These are phyloP conservation scores for Chloropicon primus DNA, from an alignment of 139 green algal species.

Conservation along the genomic window DNA sequence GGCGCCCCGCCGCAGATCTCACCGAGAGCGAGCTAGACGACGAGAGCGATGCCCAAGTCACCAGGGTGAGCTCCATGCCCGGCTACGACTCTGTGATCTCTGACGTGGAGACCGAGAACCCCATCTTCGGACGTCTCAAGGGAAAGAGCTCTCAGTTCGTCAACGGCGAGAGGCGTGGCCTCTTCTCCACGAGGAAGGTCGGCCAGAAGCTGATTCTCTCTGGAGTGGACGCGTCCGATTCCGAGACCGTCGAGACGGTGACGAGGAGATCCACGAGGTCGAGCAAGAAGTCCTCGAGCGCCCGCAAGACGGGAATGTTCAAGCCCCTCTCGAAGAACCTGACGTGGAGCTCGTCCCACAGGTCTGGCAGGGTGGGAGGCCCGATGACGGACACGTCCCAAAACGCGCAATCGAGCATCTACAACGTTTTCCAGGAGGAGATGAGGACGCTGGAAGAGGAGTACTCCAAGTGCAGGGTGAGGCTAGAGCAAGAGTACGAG, in stretches of 20 bases:
- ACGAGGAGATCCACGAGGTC: background rate
- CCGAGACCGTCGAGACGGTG: background rate
- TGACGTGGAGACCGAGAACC: background rate
- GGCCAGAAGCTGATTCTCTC: background rate
- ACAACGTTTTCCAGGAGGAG: background rate
- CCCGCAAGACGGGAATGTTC: background rate
- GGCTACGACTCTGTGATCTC: background rate
- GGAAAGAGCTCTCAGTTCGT: background rate
- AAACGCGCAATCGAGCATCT: background rate
- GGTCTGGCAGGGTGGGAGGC: background rate
- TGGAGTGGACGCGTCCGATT: background rate
- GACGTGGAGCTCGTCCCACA: background rate
- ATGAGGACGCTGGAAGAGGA: background rate
- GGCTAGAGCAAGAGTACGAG: background rate
- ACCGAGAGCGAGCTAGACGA: background rate
- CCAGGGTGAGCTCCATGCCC: background rate
- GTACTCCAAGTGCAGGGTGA: background rate
- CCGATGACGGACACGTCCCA: background rate
- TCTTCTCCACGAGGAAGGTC: background rate
- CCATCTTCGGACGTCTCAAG: background rate
- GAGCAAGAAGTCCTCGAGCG: background rate
- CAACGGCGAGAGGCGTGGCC: background rate
- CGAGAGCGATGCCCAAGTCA: background rate
- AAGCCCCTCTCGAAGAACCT: background rate
- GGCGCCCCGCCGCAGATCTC: background rate